These are phyloP conservation scores for Phoma sp. DNA, from an alignment of 2,329 filamentous ascomycete genomes.

Conservation along the genomic window DNA sequence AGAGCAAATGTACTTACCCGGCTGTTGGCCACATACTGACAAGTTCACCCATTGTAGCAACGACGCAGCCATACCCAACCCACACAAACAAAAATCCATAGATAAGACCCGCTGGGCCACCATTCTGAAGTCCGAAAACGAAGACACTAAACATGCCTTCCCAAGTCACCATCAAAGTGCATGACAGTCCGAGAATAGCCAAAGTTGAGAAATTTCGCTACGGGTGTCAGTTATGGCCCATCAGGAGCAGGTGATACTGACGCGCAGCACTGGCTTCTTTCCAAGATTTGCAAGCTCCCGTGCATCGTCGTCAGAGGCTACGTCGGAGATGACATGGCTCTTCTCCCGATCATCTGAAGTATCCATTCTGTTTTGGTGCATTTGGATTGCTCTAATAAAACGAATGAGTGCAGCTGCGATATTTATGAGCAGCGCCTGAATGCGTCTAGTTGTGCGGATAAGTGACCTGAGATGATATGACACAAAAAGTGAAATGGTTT, in stretches of 20 bases:
- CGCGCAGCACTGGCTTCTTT: constrained; percentile 16
- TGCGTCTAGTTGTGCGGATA: no score
- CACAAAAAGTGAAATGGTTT: no score
- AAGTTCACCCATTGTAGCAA: constrained; percentile 24
- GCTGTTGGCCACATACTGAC: constrained; percentile 2
- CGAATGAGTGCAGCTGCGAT: no score
- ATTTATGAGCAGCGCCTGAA: no score
- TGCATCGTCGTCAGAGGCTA: constrained; percentile 11
- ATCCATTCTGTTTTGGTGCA: not conserved
- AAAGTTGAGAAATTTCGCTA: constrained; percentile 24
- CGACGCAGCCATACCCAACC: constrained; percentile 19
- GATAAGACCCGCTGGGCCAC: constrained; percentile 19
- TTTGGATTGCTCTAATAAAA: no score
- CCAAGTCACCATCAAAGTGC: constrained; percentile 26
- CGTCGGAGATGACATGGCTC: not conserved
- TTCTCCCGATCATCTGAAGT: not conserved
- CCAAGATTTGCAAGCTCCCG: constrained; percentile 16
- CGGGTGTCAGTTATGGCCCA: not conserved
- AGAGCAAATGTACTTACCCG: not conserved
- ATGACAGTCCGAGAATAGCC: constrained; percentile 23
- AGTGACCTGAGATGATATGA: no score
- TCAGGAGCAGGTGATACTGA: not conserved
- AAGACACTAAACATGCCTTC: constrained; percentile 23
- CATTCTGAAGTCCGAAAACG: constrained; percentile 26
- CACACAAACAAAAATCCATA: constrained; percentile 27